Base-by-base conservation (phyloP, 768 basidiomycete species). In the Mycena rebaudengoi region DNA sequence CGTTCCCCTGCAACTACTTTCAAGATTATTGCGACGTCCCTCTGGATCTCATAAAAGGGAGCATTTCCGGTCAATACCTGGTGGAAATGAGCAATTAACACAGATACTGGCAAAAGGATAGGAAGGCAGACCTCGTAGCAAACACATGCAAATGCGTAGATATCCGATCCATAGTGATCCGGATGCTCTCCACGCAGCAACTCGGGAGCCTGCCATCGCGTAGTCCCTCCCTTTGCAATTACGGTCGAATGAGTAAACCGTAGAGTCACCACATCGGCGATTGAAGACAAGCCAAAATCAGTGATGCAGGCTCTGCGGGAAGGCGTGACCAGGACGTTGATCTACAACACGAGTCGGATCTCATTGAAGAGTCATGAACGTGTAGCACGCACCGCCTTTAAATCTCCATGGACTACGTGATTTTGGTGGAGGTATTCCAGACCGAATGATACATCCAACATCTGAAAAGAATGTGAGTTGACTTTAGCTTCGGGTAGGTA, bases 241-340 rank as follows among this genome's bases (percentile, higher is more conserved):
- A 64, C 57, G 25, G 68, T 73, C n/a, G 66, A 67, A 23, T 71
- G 30, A 7, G 58, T 66, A 39, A 66, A 67, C 53, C 83, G 44
- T 16, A 57, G 12, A 1, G 44, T 21, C 2, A 57, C 26, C 1
- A 23, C 11, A 26, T 44, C 21, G 18, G 18, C 26, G n/a, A 43
- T 54, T 11, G 52, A 29, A 29, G 52, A 43, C 10, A 54, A 28
- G 6, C 52, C 32, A 6, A 45, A 57, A 35, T 55, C 41, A 6
- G 25, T 28, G n/a, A 54, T 41, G 32, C 39, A 54, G 2, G 39
- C 52, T 32, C 74, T 73, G 13, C 75, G 76, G 8, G 72, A 61
- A 7, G 66, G 71, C 6, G 80, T 80, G 18, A 86, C 75, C 25
- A 86, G 75, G 46, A 86, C 81, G 57, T 86, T 85, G 11, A 70